Evolutionary conservation across 78 protist genomes (phyloP), one percentile per base, ranked within the genome.

Genomic region (Mastigamoeba balamuthi): DNA sequence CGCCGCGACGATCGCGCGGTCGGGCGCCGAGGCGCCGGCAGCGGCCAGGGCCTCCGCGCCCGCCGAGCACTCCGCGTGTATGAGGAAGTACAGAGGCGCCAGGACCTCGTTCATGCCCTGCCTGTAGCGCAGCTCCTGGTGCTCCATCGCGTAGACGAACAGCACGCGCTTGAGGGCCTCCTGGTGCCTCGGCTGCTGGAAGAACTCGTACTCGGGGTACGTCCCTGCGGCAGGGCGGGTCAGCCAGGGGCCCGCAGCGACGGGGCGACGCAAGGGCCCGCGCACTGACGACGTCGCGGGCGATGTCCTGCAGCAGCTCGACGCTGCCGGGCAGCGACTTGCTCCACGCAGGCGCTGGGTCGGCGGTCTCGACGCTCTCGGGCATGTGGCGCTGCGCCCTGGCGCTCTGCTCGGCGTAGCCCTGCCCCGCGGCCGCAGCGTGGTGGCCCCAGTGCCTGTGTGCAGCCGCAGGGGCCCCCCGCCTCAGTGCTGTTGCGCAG

Each of bases 21-120:
- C 66, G 37, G 29, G 9, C 4, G 17, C 66, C 17, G 66, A 58
- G 66, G 27, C 27, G 10, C 27, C 6, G 5, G 37, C 29, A 58
- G 9, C 37, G 27, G 27, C 27, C 29, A 4, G 17, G 10, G 27
- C 10, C 17, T 27, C 29, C 4, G 17, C 66, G 27, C 66, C 66
- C 4, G 10, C 4, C 9, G 37, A n/a, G 4, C 66, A 6, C 28
- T 86, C 91, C 8, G 29, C 29, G 5, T 41, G 8, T 30, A 72
- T 42, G 23, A 88, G 8, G 70, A 64, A 74, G 28, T 78, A n/a
- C 9, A 88, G 73, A 17, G 92, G 92, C 35, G 88, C 92, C n/a
- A 88, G 68, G 17, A 88, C 37, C 41, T 88, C 92, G 75, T 88
- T 83, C 92, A 88, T 88, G 8, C 92, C 92, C 44, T 87, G 92